Conservation (phyloP, 2,329 filamentous ascomycete genomes). For the Cladophialophora yegresii region DNA sequence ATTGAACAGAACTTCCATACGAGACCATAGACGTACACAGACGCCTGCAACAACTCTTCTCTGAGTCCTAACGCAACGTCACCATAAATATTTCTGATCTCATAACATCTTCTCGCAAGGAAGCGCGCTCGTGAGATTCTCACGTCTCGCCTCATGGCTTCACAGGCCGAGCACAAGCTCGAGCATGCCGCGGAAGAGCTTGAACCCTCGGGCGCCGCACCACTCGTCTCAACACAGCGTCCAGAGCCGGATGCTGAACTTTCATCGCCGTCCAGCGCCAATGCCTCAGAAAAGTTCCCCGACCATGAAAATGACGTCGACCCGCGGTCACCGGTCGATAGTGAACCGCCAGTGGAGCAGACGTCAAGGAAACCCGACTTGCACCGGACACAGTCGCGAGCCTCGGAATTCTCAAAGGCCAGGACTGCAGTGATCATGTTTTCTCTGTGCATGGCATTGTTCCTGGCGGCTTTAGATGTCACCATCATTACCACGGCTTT, state of each 20-base stretch:
- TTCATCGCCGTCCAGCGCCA: slow-evolving; percentile 12
- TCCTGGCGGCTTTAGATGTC: slow-evolving; percentile 63
- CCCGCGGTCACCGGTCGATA: background rate
- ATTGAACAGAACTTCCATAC: background rate
- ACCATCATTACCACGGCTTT: slow-evolving; percentile 52
- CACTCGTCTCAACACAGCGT: background rate
- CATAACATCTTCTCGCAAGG: background rate
- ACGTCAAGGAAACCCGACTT: slow-evolving; percentile 17
- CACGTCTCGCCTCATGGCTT: slow-evolving; percentile 1
- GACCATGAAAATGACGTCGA: slow-evolving; percentile 9
- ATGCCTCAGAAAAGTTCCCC: slow-evolving; percentile 16
- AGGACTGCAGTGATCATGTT: slow-evolving; percentile 47
- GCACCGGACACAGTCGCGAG: slow-evolving; percentile 39
- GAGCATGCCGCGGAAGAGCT: background rate
- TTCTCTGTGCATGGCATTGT: slow-evolving; percentile 56
- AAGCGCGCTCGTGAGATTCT: background rate
- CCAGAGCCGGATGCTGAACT: background rate
- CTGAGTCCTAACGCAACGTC: background rate
- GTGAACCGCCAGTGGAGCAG: background rate
- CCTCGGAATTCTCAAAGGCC: slow-evolving; percentile 45
- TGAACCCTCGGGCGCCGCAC: background rate
- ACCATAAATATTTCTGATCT: background rate
- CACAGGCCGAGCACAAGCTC: background rate
- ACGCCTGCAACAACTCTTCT: background rate
- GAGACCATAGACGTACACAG: background rate